These are phyloP conservation scores for Zygosaccharomyces rouxii DNA, from an alignment of 805 yeast genomes.

Conservation along the genomic window DNA sequence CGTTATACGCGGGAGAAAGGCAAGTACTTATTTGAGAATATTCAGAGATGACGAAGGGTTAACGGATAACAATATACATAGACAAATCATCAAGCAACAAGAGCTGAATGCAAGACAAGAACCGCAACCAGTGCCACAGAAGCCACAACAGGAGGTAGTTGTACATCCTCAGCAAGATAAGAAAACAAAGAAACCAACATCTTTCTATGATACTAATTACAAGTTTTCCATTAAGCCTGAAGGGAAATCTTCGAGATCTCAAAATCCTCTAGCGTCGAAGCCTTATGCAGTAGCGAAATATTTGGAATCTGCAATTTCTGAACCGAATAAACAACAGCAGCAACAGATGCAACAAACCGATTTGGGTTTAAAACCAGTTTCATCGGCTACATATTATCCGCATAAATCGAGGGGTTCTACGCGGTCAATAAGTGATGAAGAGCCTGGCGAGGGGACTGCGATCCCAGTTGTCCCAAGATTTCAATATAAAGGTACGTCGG, in stretches of 20 bases:
- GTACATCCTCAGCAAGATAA: neutral
- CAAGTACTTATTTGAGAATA: conserved; percentile 33
- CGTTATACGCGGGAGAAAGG: conserved; percentile 34
- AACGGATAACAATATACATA: conserved; percentile 3
- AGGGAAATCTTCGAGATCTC: conserved; percentile 13
- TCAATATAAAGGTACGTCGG: neutral
- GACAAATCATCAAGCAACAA: neutral
- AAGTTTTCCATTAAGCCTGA: conserved; percentile 11
- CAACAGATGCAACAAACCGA: conserved; percentile 5
- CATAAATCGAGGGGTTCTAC: conserved; percentile 43
- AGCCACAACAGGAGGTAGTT: neutral
- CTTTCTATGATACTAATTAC: conserved; percentile 15
- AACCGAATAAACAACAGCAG: neutral
- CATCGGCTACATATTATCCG: conserved; percentile 69
- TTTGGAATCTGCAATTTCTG: neutral
- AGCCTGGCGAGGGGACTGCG: conserved; percentile 7
- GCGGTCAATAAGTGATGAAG: conserved; percentile 18
- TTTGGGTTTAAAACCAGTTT: conserved; percentile 49
- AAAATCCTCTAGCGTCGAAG: neutral
- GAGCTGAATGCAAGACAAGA: neutral
- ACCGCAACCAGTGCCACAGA: neutral
- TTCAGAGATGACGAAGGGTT: conserved; percentile 32
- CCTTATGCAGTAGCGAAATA: neutral
- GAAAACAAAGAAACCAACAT: conserved; percentile 9
- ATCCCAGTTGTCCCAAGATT: conserved; percentile 10